Percentiles rank a stretch among this genome's conserved stretches.
Conservation (phyloP, 306 rosid species). For the Lablab purpureus region DNA sequence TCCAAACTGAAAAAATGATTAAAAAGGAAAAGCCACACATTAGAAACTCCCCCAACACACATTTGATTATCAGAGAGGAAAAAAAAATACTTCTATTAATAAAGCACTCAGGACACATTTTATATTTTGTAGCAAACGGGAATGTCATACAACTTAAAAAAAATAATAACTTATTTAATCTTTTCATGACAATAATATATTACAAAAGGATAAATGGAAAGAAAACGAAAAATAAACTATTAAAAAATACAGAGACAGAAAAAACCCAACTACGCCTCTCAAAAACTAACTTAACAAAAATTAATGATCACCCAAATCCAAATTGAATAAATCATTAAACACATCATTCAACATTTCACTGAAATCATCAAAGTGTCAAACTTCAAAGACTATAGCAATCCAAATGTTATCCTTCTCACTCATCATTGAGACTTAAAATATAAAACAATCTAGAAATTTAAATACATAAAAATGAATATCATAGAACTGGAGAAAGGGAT, state of each 20-base stretch:
- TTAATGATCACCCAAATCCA: neutral
- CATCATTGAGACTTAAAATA: neutral
- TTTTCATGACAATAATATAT: no score
- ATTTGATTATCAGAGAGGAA: no score
- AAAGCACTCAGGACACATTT: no score
- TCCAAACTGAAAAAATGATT: no score
- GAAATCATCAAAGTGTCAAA: neutral
- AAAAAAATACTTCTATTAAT: no score
- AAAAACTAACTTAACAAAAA: neutral
- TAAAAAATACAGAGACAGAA: no score
- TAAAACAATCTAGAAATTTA: neutral
- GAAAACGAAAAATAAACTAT: no score
- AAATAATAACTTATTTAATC: no score
- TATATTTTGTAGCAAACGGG: no score
- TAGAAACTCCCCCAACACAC: no score
- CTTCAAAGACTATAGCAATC: neutral
- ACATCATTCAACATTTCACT: slow-evolving; percentile 9
- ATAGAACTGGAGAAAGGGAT: neutral
- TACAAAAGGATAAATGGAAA: no score
- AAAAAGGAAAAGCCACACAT: no score
- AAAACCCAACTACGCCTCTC: neutral
- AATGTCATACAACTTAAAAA: neutral
- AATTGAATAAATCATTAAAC: neutral
- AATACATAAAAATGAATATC: neutral
- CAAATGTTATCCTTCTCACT: neutral